These are phyloP conservation scores for Debaryomyces castellii DNA, from an alignment of 805 yeast genomes.

Conservation along the genomic window DNA sequence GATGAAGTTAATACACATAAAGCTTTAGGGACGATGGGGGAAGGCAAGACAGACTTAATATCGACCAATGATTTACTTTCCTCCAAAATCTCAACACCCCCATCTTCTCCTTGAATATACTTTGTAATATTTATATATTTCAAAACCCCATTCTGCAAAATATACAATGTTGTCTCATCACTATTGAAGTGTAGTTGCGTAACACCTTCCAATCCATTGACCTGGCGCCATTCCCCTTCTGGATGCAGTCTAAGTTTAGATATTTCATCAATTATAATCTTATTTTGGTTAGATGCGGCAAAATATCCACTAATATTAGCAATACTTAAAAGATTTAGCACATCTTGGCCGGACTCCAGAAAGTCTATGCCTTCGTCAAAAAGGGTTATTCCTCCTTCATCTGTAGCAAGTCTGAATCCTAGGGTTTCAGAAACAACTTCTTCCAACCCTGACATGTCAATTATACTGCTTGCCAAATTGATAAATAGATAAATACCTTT, in stretches of 20 bases:
- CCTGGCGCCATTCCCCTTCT: background rate
- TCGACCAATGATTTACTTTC: constrained; percentile 4
- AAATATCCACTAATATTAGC: constrained; percentile 22
- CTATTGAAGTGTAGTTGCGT: constrained; percentile 26
- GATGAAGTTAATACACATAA: constrained; percentile 14
- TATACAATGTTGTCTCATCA: constrained; percentile 27
- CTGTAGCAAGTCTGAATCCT: constrained; percentile 33
- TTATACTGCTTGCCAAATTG: too few relatives aligned
- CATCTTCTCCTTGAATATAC: background rate
- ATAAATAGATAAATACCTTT: too few relatives aligned
- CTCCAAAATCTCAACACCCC: background rate
- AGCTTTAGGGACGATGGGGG: constrained; percentile 14
- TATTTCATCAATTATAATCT: constrained; percentile 6
- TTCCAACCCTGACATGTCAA: background rate
- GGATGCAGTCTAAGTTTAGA: background rate
- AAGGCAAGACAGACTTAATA: constrained; percentile 16
- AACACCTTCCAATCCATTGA: constrained; percentile 5
- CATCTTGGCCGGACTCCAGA: constrained; percentile 7
- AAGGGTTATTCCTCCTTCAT: constrained; percentile 23
- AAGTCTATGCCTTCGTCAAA: constrained; percentile 27
- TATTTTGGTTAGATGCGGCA: constrained; percentile 30
- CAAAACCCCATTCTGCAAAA: constrained; percentile 21
- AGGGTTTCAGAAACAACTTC: constrained; percentile 35
- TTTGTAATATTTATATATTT: constrained; percentile 7
- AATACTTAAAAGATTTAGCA: constrained; percentile 27